Evolutionary conservation across 495 filamentous ascomycete genomes (phyloP).

Genomic region (Neurospora sp.): DNA sequence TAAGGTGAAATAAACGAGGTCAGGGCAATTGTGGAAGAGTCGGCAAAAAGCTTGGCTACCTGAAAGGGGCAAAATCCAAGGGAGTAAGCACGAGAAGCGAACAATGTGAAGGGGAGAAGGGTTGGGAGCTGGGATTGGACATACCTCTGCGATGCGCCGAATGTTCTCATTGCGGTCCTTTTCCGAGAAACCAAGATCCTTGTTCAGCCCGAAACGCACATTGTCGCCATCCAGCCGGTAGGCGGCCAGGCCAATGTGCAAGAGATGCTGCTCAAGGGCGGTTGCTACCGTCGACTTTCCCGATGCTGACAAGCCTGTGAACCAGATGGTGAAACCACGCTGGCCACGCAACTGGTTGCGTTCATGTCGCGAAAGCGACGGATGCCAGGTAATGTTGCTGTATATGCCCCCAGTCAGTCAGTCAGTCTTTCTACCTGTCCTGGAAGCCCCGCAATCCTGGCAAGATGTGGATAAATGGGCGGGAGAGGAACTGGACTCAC

Average conservation of each 20-base stretch:
- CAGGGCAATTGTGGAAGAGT: conserved; percentile 74
- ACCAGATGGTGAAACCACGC: conserved; percentile 90
- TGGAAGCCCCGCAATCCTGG: neutral
- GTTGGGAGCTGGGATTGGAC: neutral
- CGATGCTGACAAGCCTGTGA: conserved; percentile 89
- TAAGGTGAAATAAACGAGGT: conserved; percentile 98
- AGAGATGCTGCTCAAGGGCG: conserved; percentile 89
- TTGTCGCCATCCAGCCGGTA: conserved; percentile 98
- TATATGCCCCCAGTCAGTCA: neutral
- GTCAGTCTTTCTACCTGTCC: neutral
- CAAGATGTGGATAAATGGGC: neutral
- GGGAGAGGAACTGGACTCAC: conserved; percentile 2
- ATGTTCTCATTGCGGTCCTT: conserved; percentile 96
- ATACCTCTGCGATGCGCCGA: conserved; percentile 78
- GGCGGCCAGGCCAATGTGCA: conserved; percentile 69
- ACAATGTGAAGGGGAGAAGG: neutral
- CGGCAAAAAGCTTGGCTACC: conserved; percentile 94
- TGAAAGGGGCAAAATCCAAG: conserved; percentile 13
- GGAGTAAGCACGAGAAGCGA: neutral
- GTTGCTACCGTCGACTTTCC: conserved; percentile 95
- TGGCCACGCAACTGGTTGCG: conserved; percentile 72
- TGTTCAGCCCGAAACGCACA: conserved; percentile 95
- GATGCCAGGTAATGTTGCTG: conserved; percentile 99
- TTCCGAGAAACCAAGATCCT: conserved; percentile 90
- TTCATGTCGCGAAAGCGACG: conserved; percentile 75